phyloP scores from a whole-genome alignment of 257 asterid genomes.

The Anisodus tanguticus region DNA sequence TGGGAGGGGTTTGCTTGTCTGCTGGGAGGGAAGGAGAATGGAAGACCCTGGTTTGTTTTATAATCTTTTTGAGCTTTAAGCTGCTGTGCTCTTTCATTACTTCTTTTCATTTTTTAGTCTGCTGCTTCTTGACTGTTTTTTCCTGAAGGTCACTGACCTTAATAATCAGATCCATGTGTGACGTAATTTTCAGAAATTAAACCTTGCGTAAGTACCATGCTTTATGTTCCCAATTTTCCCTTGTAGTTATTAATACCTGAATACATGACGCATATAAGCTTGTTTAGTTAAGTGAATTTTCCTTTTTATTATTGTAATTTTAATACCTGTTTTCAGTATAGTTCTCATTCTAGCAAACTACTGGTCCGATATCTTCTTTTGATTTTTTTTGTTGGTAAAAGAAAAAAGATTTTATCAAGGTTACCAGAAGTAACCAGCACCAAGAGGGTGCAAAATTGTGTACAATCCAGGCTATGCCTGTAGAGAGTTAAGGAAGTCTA shows the following conservation, averaged over 20 bases:
- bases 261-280: not conserved
- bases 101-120: not conserved
- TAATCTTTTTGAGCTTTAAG: not conserved
- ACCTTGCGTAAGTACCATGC: not conserved
- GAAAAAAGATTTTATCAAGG: not conserved
- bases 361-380: not conserved
- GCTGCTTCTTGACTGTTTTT: not conserved
- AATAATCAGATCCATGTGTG: not conserved
- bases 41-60: not conserved
- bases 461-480: not conserved
- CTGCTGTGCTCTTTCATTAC: not conserved
- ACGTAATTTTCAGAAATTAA: not conserved
- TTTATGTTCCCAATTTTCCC: not conserved
- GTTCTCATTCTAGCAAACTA: not conserved
- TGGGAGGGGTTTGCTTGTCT: not conserved
- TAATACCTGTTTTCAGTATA: not conserved
- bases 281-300: not conserved
- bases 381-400: not conserved
- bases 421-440: not conserved
- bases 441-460: not conserved
- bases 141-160: not conserved
- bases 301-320: not conserved
- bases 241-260: not conserved
- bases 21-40: not conserved
- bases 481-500: not conserved